Evolutionary conservation across 768 basidiomycete species (phyloP).

Genomic region (Pleurotus ostreatus): DNA sequence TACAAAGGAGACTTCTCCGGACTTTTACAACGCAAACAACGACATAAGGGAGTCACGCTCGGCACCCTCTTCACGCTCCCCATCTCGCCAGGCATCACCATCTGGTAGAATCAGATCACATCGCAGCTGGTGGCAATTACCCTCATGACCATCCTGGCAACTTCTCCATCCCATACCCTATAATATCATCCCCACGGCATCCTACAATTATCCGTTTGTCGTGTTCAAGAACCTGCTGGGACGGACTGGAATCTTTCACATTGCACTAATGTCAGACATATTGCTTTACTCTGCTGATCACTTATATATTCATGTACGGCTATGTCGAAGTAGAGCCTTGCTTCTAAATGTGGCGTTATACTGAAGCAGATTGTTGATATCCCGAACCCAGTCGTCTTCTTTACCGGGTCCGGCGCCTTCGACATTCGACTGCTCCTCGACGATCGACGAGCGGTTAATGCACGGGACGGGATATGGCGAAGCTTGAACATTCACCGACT

Average conservation of each 20-base stretch:
- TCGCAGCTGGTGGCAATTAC: constrained; percentile 13
- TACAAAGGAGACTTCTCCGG: constrained; percentile 12
- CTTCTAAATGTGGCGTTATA: constrained; percentile 94
- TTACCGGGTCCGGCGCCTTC: constrained; percentile 77
- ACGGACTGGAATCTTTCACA: too few relatives aligned
- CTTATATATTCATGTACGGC: constrained; percentile 44
- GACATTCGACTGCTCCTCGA: constrained; percentile 35
- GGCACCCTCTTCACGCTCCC: constrained; percentile 17
- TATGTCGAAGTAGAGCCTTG: constrained; percentile 78
- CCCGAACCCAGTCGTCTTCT: constrained; percentile 94
- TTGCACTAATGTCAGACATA: not conserved
- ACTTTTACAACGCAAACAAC: constrained; percentile 8
- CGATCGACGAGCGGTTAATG: constrained; percentile 80
- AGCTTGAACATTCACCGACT: constrained; percentile 80
- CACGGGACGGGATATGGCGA: constrained; percentile 92
- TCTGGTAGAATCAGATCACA: constrained; percentile 9
- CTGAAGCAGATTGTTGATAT: constrained; percentile 91
- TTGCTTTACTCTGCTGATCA: too few relatives aligned
- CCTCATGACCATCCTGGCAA: not conserved
- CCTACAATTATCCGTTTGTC: too few relatives aligned
- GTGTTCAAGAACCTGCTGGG: not conserved
- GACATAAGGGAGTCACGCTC: constrained; percentile 17
- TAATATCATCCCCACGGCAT: too few relatives aligned
- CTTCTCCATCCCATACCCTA: not conserved
- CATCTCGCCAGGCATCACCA: constrained; percentile 19